These are phyloP conservation scores for Penicillium bovifimosum DNA, from an alignment of 495 filamentous ascomycete species.

Conservation along the genomic window DNA sequence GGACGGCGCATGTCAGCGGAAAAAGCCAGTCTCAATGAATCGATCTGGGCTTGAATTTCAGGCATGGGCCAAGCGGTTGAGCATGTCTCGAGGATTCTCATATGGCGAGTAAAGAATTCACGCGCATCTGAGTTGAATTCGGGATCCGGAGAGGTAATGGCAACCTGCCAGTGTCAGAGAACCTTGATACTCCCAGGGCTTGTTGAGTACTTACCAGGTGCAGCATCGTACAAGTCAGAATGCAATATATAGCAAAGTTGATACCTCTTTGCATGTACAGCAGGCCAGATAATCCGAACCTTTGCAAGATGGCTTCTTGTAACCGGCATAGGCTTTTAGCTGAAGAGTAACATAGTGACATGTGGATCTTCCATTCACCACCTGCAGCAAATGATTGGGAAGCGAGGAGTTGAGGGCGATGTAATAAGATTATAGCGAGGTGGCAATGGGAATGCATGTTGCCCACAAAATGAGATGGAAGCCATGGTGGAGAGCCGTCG, in stretches of 20 bases:
- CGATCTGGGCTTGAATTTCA: conserved; percentile 86
- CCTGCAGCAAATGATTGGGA: conserved; percentile 67
- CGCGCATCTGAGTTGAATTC: conserved; percentile 79
- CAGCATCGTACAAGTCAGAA: conserved; percentile 90
- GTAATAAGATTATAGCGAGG: conserved; percentile 78
- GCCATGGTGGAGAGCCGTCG: conserved; percentile 77
- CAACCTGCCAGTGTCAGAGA: conserved; percentile 56
- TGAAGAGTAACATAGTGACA: conserved; percentile 78
- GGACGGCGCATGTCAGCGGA: conserved; percentile 80
- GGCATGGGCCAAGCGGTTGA: conserved; percentile 82
- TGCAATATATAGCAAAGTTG: conserved; percentile 89
- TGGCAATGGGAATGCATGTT: conserved; percentile 94
- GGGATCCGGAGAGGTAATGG: conserved; percentile 89
- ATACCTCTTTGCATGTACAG: conserved; percentile 93
- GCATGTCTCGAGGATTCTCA: conserved; percentile 89
- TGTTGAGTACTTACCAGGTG: conserved; percentile 66
- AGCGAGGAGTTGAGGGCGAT: conserved; percentile 78
- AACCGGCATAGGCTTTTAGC: conserved; percentile 85
- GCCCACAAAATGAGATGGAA: conserved; percentile 84
- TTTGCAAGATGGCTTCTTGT: conserved; percentile 78
- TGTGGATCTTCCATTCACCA: conserved; percentile 80
- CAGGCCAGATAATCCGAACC: conserved; percentile 74
- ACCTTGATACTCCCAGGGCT: not conserved
- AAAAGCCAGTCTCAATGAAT: conserved; percentile 86
- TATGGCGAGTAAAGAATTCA: conserved; percentile 89